Conservation (phyloP, 331 rosid genomes). For the Malus hybrid region DNA sequence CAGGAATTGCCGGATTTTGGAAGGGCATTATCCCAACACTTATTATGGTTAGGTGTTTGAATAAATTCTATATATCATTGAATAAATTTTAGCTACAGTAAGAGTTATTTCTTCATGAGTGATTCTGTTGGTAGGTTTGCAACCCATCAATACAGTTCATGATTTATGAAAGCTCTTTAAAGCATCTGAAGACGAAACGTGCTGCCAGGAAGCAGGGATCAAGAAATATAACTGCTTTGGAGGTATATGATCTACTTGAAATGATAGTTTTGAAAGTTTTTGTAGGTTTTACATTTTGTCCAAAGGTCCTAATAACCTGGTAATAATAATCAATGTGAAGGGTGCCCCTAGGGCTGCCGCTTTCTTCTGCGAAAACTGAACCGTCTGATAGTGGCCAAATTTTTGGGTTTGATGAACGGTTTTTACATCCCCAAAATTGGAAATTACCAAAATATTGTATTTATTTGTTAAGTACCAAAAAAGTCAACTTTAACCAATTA, state of each 20-base stretch:
- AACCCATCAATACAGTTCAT: constrained; percentile 84
- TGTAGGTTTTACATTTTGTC: background rate
- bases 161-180: constrained; percentile 66
- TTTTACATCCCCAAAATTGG: too few relatives aligned
- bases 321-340: background rate
- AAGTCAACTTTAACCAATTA: too few relatives aligned
- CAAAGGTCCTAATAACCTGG: background rate
- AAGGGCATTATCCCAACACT: constrained; percentile 81
- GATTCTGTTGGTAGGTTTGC: constrained; percentile 52
- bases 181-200: constrained; percentile 49
- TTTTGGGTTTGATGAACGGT: too few relatives aligned
- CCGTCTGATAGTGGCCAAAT: too few relatives aligned
- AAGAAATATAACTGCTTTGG: constrained; percentile 47
- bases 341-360: background rate
- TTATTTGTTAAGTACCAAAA: too few relatives aligned
- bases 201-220: constrained; percentile 42
- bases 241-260: constrained; percentile 32
- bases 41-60: constrained; percentile 52
- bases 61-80: background rate
- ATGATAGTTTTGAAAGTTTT: background rate
- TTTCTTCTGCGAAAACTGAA: too few relatives aligned
- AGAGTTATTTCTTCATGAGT: background rate
- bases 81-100: constrained; percentile 1
- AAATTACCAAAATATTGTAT: too few relatives aligned
- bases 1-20: constrained; percentile 73